Evolutionary conservation across 2,329 filamentous ascomycete species (phyloP).

Genomic region (Neofusicoccum parvum): DNA sequence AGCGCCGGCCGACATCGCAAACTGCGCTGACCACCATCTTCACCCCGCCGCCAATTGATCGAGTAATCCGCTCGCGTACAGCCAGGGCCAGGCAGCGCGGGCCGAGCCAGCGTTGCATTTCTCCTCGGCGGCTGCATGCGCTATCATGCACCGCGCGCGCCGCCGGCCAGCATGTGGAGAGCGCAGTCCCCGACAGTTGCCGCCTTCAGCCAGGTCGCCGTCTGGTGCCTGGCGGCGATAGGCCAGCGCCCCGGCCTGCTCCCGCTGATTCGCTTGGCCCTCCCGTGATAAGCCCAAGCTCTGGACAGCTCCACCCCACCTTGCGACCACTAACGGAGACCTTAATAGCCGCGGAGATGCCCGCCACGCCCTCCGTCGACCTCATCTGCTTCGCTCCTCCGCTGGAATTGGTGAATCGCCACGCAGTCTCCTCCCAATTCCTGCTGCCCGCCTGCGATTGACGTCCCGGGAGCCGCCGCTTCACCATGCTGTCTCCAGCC

Average conservation of each 20-base stretch:
- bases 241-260: not conserved
- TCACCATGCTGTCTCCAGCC: constrained; percentile 31
- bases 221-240: constrained; percentile 7
- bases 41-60: not conserved
- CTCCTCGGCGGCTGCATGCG: constrained; percentile 16
- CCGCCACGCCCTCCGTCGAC: not conserved
- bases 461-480: not conserved
- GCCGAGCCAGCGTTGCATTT: not conserved
- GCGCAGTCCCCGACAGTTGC: not conserved
- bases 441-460: not conserved
- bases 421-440: not conserved
- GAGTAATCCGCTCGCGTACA: not conserved
- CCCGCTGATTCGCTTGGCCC: not conserved
- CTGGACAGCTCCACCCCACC: constrained; percentile 9
- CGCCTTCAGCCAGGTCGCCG: constrained; percentile 1
- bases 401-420: too few species aligned
- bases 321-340: not conserved
- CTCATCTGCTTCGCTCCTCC: not conserved
- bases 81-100: not conserved
- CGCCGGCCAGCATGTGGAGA: constrained; percentile 2
- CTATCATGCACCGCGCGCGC: constrained; percentile 5
- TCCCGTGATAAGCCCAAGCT: not conserved
- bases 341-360: constrained; percentile 6
- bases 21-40: not conserved
- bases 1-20: not conserved